Base-by-base conservation (phyloP, 2,329 filamentous ascomycete species). In the Sclerotiophoma versabilis region DNA sequence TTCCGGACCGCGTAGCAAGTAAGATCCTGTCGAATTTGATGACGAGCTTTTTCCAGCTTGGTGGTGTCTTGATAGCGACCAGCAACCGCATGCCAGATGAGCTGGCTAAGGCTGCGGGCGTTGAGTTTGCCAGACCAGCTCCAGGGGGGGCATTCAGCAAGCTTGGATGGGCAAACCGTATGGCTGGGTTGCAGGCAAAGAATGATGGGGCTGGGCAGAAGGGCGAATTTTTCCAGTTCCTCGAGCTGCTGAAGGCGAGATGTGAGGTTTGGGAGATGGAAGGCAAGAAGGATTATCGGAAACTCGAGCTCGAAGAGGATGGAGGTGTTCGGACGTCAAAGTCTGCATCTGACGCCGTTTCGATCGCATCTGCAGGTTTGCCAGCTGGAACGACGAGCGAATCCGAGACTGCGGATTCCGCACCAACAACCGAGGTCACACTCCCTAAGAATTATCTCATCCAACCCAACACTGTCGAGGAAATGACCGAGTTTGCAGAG, bases 221-320 rank as follows among this genome's bases (percentile, higher is more conserved):
- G 38, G 89, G 88, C 49, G 90, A 93, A 67, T 93, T 93, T 77
- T 84, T 87, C 2, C 82, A 82, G 2, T 93, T 95, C 58, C 77
- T 93, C 9, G 87, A 92, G 36, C 86, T 93, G 0, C 71, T 93
- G 29, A 90, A 89, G 69, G 87, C 89, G 9, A 81, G 90, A 49
- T 93, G 91, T 68, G 90, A 93, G 64, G 87, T 93, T 43, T 93
- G 89, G 89, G 88, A 93, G 69, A 92, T 93, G 84, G 88, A 91
- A 62, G 87, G 89, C 1, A 83, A 83, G 2, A 84, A 80, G 49
- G 91, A 95, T 68, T 93, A 80, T 56, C 63, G 89, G 80, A 80
- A 90, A 61, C 77, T 74, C 5, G 59, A 62, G 1, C 77, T 76
- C 54, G 68, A 70, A 38, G 64, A 68, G 12, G 49, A 41, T 19